A percentile compares a stretch with the other conserved stretches of the same genome.
Conservation (phyloP, 768 basidiomycete genomes). For the Galerina marginata region DNA sequence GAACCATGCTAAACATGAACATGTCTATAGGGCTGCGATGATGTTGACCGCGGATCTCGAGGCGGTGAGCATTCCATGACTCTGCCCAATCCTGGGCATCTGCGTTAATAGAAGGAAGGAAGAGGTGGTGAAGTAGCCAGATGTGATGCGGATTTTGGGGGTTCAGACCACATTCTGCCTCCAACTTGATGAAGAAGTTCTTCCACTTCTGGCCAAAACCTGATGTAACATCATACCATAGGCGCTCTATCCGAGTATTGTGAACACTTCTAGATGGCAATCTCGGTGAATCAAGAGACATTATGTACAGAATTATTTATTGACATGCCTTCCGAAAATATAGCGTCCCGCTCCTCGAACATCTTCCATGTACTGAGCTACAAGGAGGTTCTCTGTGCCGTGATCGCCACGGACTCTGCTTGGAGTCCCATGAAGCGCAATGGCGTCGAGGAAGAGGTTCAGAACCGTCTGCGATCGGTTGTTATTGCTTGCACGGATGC, state of each 20-base stretch:
- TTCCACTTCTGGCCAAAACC: slow-evolving; percentile 45
- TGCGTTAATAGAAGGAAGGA: slow-evolving; percentile 35
- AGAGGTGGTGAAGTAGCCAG: slow-evolving; percentile 46
- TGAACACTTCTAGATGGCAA: slow-evolving; percentile 38
- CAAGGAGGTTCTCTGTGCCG: slow-evolving; percentile 37
- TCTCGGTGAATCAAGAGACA: not conserved
- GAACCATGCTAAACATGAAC: slow-evolving; percentile 36
- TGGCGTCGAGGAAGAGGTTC: slow-evolving; percentile 34
- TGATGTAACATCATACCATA: slow-evolving; percentile 44
- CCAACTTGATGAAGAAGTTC: slow-evolving; percentile 39
- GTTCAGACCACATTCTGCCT: slow-evolving; percentile 31
- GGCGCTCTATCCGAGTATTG: slow-evolving; percentile 43
- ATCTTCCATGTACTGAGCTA: slow-evolving; percentile 35
- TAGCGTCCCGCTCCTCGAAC: slow-evolving; percentile 35
- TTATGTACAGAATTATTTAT: too few species aligned
- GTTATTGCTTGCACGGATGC: slow-evolving; percentile 42
- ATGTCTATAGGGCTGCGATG: slow-evolving; percentile 31
- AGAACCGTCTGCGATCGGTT: slow-evolving; percentile 46
- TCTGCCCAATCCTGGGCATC: slow-evolving; percentile 37
- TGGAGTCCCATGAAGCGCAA: slow-evolving; percentile 33
- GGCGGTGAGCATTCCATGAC: slow-evolving; percentile 41
- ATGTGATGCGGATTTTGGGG: slow-evolving; percentile 32
- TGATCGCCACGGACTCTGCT: slow-evolving; percentile 38
- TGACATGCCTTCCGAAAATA: slow-evolving; percentile 39
- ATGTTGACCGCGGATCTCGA: slow-evolving; percentile 24